Evolutionary conservation across 1,284 basidiomycete species (phyloP).

Genomic region (Macrocybe sp.): DNA sequence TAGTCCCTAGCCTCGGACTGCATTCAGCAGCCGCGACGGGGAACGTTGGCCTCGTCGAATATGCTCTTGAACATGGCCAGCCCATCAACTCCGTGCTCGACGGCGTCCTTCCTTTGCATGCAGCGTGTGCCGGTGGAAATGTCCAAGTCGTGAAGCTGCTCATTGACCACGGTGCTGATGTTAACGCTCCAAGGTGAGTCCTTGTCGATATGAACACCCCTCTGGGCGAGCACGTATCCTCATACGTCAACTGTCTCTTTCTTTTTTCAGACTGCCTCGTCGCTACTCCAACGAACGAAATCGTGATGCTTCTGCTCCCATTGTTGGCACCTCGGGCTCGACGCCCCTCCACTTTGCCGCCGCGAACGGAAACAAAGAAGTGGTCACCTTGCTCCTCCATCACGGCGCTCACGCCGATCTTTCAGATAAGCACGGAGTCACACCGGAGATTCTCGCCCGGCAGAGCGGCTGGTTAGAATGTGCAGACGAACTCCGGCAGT

Average conservation of each 20-base stretch:
- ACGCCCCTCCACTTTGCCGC: slow-evolving; percentile 94
- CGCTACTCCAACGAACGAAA: slow-evolving; percentile 75
- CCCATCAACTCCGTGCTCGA: slow-evolving; percentile 91
- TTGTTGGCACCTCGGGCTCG: slow-evolving; percentile 78
- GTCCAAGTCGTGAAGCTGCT: slow-evolving; percentile 81
- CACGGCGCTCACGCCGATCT: slow-evolving; percentile 76
- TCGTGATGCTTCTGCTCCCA: slow-evolving; percentile 56
- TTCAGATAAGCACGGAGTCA: slow-evolving; percentile 83
- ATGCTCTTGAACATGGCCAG: slow-evolving; percentile 88
- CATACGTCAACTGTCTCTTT: slow-evolving; percentile 7
- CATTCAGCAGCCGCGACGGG: slow-evolving; percentile 88
- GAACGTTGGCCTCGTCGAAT: slow-evolving; percentile 83
- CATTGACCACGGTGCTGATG: slow-evolving; percentile 88
- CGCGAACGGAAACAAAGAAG: slow-evolving; percentile 79
- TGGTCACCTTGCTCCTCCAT: slow-evolving; percentile 73
- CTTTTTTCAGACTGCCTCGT: slow-evolving; percentile 56
- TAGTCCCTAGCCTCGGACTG: slow-evolving; percentile 82
- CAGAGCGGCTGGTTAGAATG: slow-evolving; percentile 65
- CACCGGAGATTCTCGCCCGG: slow-evolving; percentile 68
- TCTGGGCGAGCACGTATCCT: slow-evolving; percentile 8
- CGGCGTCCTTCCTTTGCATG: slow-evolving; percentile 89
- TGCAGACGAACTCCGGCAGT: slow-evolving; percentile 51
- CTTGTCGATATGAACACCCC: slow-evolving; percentile 5
- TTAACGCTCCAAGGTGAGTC: slow-evolving; percentile 78
- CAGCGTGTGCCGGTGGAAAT: slow-evolving; percentile 83